These are phyloP conservation scores for Conticribra weissflogii DNA, from an alignment of 108 stramenopile genomes.

Conservation along the genomic window DNA sequence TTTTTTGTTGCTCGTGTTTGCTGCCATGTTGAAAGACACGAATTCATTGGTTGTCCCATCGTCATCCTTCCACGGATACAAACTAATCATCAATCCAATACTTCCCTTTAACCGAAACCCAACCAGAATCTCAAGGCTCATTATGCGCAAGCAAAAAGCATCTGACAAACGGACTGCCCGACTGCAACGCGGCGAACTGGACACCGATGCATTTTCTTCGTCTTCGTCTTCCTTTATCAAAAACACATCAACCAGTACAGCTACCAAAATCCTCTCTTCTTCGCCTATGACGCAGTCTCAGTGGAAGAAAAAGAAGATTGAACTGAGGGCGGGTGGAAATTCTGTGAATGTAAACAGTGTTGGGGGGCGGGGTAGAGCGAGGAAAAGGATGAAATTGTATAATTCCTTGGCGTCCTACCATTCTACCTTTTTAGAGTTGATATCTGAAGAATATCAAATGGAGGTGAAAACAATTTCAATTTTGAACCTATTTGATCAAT, in stretches of 20 bases:
- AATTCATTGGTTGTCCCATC: no score
- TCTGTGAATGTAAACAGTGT: background rate
- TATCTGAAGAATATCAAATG: slow-evolving; percentile 72
- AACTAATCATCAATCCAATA: background rate
- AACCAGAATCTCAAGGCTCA: slow-evolving; percentile 14
- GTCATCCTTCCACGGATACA: slow-evolving; percentile 38
- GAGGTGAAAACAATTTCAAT: slow-evolving; percentile 58
- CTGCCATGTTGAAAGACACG: no score
- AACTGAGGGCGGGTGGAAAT: slow-evolving; percentile 10
- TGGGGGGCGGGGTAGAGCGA: slow-evolving; percentile 66
- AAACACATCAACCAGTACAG: background rate
- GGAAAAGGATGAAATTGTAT: slow-evolving; percentile 77
- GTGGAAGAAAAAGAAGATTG: slow-evolving; percentile 56
- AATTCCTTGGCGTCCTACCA: slow-evolving; percentile 76
- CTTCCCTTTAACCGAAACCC: background rate
- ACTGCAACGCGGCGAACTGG: slow-evolving; percentile 58
- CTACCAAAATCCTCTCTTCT: slow-evolving; percentile 44
- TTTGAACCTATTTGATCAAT: no score
- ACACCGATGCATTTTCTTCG: slow-evolving; percentile 25
- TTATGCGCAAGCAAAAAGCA: slow-evolving; percentile 89
- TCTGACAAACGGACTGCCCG: slow-evolving; percentile 79
- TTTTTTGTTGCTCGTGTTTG: no score
- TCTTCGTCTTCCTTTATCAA: slow-evolving; percentile 5
- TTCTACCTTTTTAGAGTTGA: slow-evolving; percentile 65
- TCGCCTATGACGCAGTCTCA: slow-evolving; percentile 64